Evolutionary conservation across 345 rosid genomes (phyloP), one percentile per base, ranked within the genome.

Genomic region (Arabis hirsuta): DNA sequence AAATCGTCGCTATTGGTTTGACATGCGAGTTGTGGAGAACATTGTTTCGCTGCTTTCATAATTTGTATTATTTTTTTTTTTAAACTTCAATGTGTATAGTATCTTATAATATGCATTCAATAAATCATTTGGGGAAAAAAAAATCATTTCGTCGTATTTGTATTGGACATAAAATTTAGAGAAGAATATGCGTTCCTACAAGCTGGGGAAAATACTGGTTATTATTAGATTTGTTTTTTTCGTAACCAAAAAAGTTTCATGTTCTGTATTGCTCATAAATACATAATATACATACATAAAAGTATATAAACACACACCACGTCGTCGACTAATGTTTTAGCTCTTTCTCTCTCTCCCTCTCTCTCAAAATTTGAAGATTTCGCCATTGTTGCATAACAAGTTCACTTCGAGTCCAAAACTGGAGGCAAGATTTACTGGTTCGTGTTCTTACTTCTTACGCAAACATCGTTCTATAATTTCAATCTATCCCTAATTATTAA

Each of bases 191-290:
- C 65, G 44, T 52, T 75, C 75, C 75, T 54, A 47, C 71, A 54
- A 62, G 71, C 79, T 62, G 74, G 79, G 79, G 74, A 34, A 48
- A 46, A 45, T 46, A 69, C 13, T 34, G 62, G 68, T 76, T 64
- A 62, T 59, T 29, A 32, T 53, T n/a, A 29, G 4, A 29, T 4
- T 29, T 29, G 3, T 41, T 7, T 69, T 69, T 2, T 12, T 69
- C 51, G 12, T 7, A 31, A 16, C 13, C 52, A 34, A 19, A 43
- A 10, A 54, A 3, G 0, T 14, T 36, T 14, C 36, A 50, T 22
- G 44, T 9, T n/a, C n/a, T n/a, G n/a, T n/a, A n/a, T n/a, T n/a
- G 26, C 10, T 55, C 44, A 19, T 7, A 53, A 51, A 68, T n/a
- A 38, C 14, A 56, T 10, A 9, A 4, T 3, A n/a, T 34, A 56